These are phyloP conservation scores for Diphasiastrum complanatum DNA, from an alignment of 83 land plant genomes.

Conservation along the genomic window DNA sequence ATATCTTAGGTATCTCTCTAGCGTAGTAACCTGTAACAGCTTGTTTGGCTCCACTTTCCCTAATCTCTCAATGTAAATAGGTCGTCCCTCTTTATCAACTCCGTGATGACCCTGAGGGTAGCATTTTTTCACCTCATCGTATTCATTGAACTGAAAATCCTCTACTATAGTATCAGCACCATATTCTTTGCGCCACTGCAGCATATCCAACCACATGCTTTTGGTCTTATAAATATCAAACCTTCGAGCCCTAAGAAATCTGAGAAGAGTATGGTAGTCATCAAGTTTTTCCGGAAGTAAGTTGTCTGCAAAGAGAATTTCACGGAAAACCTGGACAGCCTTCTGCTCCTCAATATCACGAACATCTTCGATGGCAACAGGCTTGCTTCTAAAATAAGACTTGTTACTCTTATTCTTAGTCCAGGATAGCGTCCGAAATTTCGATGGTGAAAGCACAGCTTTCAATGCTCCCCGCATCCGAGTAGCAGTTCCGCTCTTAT, in stretches of 20 bases:
- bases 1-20: conserved; percentile 5
- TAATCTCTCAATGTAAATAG: conserved; percentile 12
- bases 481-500: too few relatives aligned
- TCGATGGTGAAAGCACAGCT: too few relatives aligned
- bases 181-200: too few relatives aligned
- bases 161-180: conserved; percentile 2
- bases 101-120: conserved; percentile 14
- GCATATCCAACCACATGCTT: background rate
- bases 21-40: conserved; percentile 6
- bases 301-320: conserved; percentile 1
- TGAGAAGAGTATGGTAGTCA: conserved; percentile 10
- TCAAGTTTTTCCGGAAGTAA: conserved; percentile 2
- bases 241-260: conserved; percentile 10
- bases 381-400: too few relatives aligned
- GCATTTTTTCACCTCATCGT: conserved; percentile 11
- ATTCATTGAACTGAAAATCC: conserved; percentile 4
- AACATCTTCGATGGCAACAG: conserved; percentile 3
- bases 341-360: conserved; percentile 8
- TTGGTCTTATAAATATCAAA: conserved; percentile 9
- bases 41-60: conserved; percentile 16
- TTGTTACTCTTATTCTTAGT: too few relatives aligned
- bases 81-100: conserved; percentile 11
- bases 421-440: too few relatives aligned
- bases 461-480: too few relatives aligned
- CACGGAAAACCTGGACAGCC: background rate